Evolutionary conservation across 2,329 filamentous ascomycete species (phyloP).

Genomic region (Pyrenochaeta sp.): DNA sequence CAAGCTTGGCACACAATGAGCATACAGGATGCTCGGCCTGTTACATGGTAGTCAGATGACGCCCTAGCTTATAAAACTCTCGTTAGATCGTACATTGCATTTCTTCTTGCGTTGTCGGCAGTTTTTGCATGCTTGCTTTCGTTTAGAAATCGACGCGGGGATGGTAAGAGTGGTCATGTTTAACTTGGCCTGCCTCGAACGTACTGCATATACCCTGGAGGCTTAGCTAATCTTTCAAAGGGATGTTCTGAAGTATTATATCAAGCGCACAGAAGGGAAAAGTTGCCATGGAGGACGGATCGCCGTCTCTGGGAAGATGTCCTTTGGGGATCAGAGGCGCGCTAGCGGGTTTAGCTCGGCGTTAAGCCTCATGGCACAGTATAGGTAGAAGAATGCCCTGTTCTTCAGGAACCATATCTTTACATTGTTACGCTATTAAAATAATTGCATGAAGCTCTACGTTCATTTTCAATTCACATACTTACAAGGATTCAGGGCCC

Average conservation of each 20-base stretch:
- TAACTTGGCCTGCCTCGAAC: background rate
- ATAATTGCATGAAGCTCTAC: background rate
- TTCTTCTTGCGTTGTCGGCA: constrained; percentile 46
- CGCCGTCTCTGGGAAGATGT: background rate
- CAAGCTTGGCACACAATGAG: constrained; percentile 33
- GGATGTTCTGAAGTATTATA: background rate
- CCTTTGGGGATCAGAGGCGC: background rate
- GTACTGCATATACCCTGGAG: background rate
- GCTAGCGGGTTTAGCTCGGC: constrained; percentile 13
- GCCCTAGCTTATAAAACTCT: constrained; percentile 4
- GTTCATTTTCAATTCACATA: background rate
- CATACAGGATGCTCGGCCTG: constrained; percentile 37
- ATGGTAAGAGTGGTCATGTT: constrained; percentile 29
- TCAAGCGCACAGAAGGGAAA: too few species aligned
- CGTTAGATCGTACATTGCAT: constrained; percentile 34
- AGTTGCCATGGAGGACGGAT: background rate
- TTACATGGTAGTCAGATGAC: constrained; percentile 14
- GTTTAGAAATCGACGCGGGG: constrained; percentile 38
- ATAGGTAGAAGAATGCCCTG: too few species aligned
- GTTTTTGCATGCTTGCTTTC: constrained; percentile 44
- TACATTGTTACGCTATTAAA: too few species aligned
- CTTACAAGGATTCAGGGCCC: background rate
- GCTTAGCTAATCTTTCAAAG: background rate
- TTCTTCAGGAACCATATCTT: too few species aligned
- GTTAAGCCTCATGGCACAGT: constrained; percentile 1